These are phyloP conservation scores for Schizosaccharomyces lindneri DNA, from an alignment of 805 yeast species.

Conservation along the genomic window DNA sequence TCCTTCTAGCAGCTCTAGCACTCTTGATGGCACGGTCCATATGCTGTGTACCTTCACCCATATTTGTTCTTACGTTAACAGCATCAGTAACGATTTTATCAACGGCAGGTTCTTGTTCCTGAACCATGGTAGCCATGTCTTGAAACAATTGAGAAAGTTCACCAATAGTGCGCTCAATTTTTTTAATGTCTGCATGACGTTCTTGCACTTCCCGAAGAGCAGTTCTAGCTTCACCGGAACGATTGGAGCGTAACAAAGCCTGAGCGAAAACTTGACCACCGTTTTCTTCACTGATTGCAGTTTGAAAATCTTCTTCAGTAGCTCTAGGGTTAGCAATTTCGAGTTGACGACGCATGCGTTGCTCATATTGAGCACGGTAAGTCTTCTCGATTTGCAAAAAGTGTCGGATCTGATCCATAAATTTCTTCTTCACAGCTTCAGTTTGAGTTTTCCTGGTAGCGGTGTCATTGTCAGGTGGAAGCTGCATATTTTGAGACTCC, in stretches of 20 bases:
- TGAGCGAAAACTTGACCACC: conserved; percentile 85
- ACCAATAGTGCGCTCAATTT: conserved; percentile 84
- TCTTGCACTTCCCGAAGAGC: conserved; percentile 88
- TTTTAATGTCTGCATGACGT: conserved; percentile 82
- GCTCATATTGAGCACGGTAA: conserved; percentile 59
- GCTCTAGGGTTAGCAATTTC: conserved; percentile 73
- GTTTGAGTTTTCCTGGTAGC: conserved; percentile 72
- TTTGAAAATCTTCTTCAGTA: background rate
- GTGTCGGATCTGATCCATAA: conserved; percentile 64
- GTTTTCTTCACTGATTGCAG: conserved; percentile 52
- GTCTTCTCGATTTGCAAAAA: conserved; percentile 69
- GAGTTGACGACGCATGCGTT: conserved; percentile 81
- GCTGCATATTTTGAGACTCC: conserved; percentile 23
- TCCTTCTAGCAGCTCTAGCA: conserved; percentile 75
- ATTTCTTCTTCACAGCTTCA: conserved; percentile 62
- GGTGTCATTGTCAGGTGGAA: conserved; percentile 18
- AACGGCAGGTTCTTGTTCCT: conserved; percentile 78
- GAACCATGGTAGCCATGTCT: conserved; percentile 88
- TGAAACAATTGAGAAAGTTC: conserved; percentile 84
- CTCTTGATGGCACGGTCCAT: conserved; percentile 69
- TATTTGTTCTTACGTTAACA: conserved; percentile 60
- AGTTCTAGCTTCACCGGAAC: conserved; percentile 85
- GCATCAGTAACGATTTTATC: conserved; percentile 64
- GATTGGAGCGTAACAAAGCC: conserved; percentile 63
- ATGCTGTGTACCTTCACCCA: conserved; percentile 85